These are phyloP conservation scores for Salix caprea DNA, from an alignment of 345 rosid genomes.

Conservation along the genomic window DNA sequence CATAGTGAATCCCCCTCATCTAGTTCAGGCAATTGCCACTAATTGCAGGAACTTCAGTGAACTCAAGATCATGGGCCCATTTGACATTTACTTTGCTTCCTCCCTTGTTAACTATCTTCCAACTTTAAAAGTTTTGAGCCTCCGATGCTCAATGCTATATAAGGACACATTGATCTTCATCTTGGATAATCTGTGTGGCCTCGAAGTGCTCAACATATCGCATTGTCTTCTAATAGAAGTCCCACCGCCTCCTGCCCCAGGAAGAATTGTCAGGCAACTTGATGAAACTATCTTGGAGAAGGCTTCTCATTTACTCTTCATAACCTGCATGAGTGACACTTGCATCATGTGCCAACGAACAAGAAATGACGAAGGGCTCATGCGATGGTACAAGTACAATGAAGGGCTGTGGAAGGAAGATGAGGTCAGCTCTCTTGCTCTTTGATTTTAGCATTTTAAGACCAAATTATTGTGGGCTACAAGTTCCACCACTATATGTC, in stretches of 20 bases:
- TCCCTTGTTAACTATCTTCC: constrained; percentile 44
- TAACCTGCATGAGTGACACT: constrained; percentile 54
- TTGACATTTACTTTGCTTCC: constrained; percentile 47
- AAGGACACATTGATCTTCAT: constrained; percentile 55
- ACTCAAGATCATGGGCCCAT: constrained; percentile 83
- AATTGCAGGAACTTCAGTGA: constrained; percentile 58
- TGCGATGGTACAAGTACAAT: constrained; percentile 87
- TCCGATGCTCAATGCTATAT: constrained; percentile 55
- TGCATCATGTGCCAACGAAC: constrained; percentile 74
- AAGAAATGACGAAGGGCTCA: constrained; percentile 60
- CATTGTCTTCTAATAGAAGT: constrained; percentile 64
- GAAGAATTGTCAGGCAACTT: constrained; percentile 42
- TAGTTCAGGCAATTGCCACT: constrained; percentile 63
- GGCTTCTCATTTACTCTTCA: constrained; percentile 52
- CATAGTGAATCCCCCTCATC: constrained; percentile 54
- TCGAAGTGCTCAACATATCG: constrained; percentile 78
- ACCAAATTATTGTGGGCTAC: background rate
- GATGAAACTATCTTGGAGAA: constrained; percentile 45
- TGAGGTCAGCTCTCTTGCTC: constrained; percentile 56
- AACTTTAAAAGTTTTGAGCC: constrained; percentile 54
- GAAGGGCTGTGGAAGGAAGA: constrained; percentile 79
- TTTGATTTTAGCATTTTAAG: constrained; percentile 25
- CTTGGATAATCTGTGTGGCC: constrained; percentile 47
- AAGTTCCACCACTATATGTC: background rate
- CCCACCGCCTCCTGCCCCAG: constrained; percentile 31